Conservation (phyloP, 768 basidiomycete genomes). For the Megacollybia marginata region DNA sequence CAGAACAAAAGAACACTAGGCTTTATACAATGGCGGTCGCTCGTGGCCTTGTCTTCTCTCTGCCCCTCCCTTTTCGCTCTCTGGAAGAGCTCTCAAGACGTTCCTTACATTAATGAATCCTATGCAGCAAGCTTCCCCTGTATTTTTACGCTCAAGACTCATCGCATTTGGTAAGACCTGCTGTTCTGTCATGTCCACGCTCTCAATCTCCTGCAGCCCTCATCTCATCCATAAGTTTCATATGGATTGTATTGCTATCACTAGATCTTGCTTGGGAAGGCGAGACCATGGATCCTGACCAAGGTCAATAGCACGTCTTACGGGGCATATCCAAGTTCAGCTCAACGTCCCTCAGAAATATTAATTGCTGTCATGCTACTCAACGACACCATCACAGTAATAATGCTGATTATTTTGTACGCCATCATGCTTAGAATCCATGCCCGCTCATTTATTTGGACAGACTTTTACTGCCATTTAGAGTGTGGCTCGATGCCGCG, state of each 20-base stretch:
- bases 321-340: background rate
- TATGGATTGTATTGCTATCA: conserved; percentile 42
- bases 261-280: conserved; percentile 39
- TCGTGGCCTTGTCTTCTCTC: too few relatives aligned
- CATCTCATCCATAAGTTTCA: conserved; percentile 34
- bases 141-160: too few relatives aligned
- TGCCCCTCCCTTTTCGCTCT: too few relatives aligned
- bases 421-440: conserved; percentile 10
- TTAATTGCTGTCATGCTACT: conserved; percentile 39
- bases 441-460: background rate
- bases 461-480: conserved; percentile 41
- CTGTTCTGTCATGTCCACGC: too few relatives aligned
- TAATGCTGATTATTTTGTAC: conserved; percentile 37
- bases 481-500: conserved; percentile 47
- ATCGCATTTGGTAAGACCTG: too few relatives aligned
- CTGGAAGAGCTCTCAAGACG: too few relatives aligned
- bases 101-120: too few relatives aligned
- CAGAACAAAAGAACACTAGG: too few relatives aligned
- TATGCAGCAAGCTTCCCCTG: too few relatives aligned
- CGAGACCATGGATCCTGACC: conserved; percentile 33
- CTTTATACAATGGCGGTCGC: too few relatives aligned
- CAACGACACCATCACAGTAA: conserved; percentile 28
- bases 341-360: conserved; percentile 24
- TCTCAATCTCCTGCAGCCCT: conserved; percentile 1
- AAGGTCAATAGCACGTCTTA: conserved; percentile 29